Evolutionary conservation across 331 rosid species (phyloP).

Genomic region (Acacia concinna): DNA sequence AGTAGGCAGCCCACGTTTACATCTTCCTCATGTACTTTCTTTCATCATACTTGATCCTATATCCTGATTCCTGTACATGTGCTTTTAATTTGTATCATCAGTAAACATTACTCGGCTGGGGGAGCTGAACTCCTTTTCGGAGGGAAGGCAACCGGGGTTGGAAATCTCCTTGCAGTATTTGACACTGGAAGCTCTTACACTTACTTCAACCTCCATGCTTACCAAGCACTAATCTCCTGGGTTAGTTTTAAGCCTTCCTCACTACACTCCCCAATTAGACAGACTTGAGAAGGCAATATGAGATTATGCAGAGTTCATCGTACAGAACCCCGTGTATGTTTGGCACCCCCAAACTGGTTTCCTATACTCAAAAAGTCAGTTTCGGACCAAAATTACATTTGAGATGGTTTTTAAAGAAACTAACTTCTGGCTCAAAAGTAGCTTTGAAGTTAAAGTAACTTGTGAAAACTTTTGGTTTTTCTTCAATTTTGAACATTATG

Average conservation of each 20-base stretch:
- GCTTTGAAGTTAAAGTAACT: not conserved
- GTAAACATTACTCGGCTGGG: conserved; percentile 80
- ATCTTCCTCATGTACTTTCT: not conserved
- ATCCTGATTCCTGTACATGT: not conserved
- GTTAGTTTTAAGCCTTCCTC: conserved; percentile 44
- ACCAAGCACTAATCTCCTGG: conserved; percentile 58
- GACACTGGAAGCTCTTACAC: conserved; percentile 92
- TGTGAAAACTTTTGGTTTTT: no score
- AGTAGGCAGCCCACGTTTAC: conserved; percentile 15
- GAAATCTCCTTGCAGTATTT: conserved; percentile 49
- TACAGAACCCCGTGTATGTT: not conserved
- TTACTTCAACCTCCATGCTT: conserved; percentile 65
- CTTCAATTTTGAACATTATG: no score
- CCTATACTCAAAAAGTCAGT: not conserved
- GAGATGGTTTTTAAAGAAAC: not conserved
- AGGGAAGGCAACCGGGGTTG: conserved; percentile 58
- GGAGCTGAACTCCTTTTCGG: conserved; percentile 65
- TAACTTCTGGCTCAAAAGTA: not conserved
- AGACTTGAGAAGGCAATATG: not conserved
- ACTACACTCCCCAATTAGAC: not conserved
- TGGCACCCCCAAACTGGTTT: not conserved
- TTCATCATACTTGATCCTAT: not conserved
- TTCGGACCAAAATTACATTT: not conserved
- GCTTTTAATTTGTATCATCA: conserved; percentile 48
- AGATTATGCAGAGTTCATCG: not conserved